phyloP scores from a whole-genome alignment of 352 stramenopile species.

The Phytopythium ostracodes region DNA sequence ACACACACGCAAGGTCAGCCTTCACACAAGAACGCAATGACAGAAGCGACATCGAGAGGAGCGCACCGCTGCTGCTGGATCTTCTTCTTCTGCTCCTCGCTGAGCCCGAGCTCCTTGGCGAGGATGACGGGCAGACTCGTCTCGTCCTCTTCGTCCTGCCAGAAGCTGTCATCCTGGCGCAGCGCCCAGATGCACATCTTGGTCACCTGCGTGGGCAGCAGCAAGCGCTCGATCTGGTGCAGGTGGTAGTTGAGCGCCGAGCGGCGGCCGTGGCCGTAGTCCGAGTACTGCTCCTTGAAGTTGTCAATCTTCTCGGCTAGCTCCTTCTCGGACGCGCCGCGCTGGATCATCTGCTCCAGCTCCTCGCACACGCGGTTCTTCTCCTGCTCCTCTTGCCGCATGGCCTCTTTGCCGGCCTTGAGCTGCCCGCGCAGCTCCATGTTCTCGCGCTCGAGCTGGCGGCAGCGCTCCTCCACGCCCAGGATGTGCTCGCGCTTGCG shows the following conservation, averaged over 20 bases:
- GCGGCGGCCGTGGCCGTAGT: conserved; percentile 89
- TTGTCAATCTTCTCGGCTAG: conserved; percentile 95
- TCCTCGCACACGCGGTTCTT: conserved; percentile 84
- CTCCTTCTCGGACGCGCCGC: conserved; percentile 75
- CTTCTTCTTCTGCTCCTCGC: conserved; percentile 90
- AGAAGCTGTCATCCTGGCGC: conserved; percentile 89
- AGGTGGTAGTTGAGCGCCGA: conserved; percentile 88
- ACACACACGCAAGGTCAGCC: not conserved
- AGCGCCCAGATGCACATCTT: conserved; percentile 92
- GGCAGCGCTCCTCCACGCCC: conserved; percentile 72
- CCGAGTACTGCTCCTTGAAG: conserved; percentile 91
- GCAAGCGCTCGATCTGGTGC: conserved; percentile 91
- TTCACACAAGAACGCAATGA: not conserved
- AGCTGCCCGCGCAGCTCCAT: conserved; percentile 90
- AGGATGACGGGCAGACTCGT: conserved; percentile 90
- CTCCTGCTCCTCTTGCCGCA: conserved; percentile 82
- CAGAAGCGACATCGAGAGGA: too few species aligned
- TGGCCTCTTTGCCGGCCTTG: conserved; percentile 83
- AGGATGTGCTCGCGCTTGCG: conserved; percentile 87
- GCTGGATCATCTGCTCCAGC: conserved; percentile 80
- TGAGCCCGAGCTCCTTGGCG: conserved; percentile 87
- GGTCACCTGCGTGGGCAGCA: conserved; percentile 93
- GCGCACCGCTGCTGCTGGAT: conserved; percentile 89
- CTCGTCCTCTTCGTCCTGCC: conserved; percentile 85
- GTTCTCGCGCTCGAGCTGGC: conserved; percentile 86